A percentile compares a stretch with the other conserved stretches of the same genome.
Evolutionary conservation across 768 basidiomycete genomes (phyloP).

Genomic region (Hemileccinum impolitum): DNA sequence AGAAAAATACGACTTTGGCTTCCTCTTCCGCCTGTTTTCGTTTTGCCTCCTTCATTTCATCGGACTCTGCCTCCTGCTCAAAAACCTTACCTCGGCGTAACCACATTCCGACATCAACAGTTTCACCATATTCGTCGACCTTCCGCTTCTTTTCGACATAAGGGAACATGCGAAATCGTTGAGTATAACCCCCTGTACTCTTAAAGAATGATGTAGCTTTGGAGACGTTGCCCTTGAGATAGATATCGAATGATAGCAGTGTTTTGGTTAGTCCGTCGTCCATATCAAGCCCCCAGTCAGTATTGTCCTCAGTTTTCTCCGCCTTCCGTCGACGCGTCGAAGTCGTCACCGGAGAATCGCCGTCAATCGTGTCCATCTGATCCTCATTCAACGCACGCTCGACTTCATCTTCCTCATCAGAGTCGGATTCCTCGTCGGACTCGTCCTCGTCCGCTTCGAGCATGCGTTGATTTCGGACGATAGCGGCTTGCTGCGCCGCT

Average conservation of each 20-base stretch:
- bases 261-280: conserved; percentile 76
- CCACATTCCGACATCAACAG: conserved; percentile 95
- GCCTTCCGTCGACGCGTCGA: conserved; percentile 38
- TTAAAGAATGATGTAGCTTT: conserved; percentile 88
- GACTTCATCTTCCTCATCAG: conserved; percentile 59
- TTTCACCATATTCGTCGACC: conserved; percentile 96
- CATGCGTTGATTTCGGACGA: conserved; percentile 80
- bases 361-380: conserved; percentile 42
- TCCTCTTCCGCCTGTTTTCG: conserved; percentile 71
- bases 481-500: conserved; percentile 79
- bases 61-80: conserved; percentile 85
- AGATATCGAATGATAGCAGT: conserved; percentile 90
- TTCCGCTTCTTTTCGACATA: conserved; percentile 89
- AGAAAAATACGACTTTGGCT: conserved; percentile 47
- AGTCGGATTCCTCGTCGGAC: conserved; percentile 65
- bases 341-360: conserved; percentile 23
- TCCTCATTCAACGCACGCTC: conserved; percentile 52
- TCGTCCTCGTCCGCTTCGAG: conserved; percentile 94
- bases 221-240: conserved; percentile 93
- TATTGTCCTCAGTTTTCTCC: conserved; percentile 48
- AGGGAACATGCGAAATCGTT: conserved; percentile 95
- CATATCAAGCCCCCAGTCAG: conserved; percentile 70
- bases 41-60: conserved; percentile 72
- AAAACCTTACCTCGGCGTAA: conserved; percentile 85
- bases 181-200: conserved; percentile 61